Conservation (phyloP, 2,329 filamentous ascomycete genomes). For the Capronia americana region DNA sequence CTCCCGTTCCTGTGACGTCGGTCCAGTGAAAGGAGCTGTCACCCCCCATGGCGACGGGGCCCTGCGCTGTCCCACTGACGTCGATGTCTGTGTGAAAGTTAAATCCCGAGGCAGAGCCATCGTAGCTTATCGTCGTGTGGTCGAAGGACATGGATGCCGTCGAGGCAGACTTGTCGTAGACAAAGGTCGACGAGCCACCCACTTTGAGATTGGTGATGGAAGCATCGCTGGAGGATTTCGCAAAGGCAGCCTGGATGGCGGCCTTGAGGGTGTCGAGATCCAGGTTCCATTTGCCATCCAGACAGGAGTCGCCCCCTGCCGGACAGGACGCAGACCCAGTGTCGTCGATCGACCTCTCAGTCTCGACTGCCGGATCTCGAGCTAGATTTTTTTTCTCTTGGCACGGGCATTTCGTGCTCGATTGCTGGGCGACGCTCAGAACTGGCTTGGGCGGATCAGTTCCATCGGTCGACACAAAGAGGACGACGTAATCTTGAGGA, state of each 20-base stretch:
- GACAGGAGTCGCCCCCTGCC: neutral
- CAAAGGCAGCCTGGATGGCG: neutral
- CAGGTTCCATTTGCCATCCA: slow-evolving; percentile 1
- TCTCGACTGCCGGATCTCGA: no score
- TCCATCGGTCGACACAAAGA: slow-evolving; percentile 6
- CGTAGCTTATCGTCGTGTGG: neutral
- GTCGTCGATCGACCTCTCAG: no score
- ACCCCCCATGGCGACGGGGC: neutral
- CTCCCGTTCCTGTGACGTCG: neutral
- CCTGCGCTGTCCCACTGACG: neutral
- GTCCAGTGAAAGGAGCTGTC: neutral
- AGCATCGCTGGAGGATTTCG: neutral
- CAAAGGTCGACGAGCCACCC: slow-evolving; percentile 1
- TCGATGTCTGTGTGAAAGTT: slow-evolving; percentile 6
- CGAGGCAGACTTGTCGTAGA: neutral
- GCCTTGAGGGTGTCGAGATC: slow-evolving; percentile 4
- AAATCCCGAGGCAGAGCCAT: neutral
- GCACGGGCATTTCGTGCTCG: slow-evolving; percentile 1
- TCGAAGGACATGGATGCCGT: slow-evolving; percentile 4
- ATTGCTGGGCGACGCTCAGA: neutral
- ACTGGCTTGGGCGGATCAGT: neutral
- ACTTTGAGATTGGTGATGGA: slow-evolving; percentile 3
- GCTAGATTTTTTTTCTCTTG: no score
- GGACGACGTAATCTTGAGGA: neutral
- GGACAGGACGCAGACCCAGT: neutral